Evolutionary conservation across 2,329 filamentous ascomycete genomes (phyloP).

Genomic region (Ramularia endophylla): DNA sequence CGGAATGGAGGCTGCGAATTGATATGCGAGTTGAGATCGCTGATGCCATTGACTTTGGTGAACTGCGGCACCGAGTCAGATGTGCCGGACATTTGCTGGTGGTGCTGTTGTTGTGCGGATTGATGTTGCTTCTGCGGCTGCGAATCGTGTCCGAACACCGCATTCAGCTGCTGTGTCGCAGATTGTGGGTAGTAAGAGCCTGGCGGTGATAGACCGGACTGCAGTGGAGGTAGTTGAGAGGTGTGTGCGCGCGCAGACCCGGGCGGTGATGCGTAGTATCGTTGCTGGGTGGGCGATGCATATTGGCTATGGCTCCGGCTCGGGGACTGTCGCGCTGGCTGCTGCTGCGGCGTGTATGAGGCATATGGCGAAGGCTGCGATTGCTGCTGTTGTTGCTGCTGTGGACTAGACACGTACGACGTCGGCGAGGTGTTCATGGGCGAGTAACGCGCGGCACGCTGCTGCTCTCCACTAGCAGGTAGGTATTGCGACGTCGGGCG

Average conservation of each 20-base stretch:
- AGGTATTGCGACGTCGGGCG: conserved; percentile 69
- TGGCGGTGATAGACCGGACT: conserved; percentile 57
- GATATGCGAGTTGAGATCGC: conserved; percentile 74
- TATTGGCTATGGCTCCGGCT: conserved; percentile 39
- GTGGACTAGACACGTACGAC: conserved; percentile 56
- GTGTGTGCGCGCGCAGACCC: conserved; percentile 42
- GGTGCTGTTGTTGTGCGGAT: conserved; percentile 30
- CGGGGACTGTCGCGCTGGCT: conserved; percentile 67
- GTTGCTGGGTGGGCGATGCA: conserved; percentile 49
- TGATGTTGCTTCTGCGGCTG: conserved; percentile 40
- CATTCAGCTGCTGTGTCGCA: conserved; percentile 64
- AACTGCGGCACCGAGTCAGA: conserved; percentile 71
- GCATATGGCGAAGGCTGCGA: conserved; percentile 20
- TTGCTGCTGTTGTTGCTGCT: conserved; percentile 38
- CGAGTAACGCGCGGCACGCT: conserved; percentile 85
- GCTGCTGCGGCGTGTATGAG: conserved; percentile 38
- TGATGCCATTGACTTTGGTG: conserved; percentile 64
- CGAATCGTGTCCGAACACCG: conserved; percentile 51
- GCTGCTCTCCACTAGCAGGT: conserved; percentile 58
- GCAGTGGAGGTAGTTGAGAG: conserved; percentile 70
- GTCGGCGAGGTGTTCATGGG: conserved; percentile 90
- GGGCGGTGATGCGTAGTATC: conserved; percentile 53
- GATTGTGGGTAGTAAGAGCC: conserved; percentile 59
- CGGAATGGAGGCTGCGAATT: conserved; percentile 86
- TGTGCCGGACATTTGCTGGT: conserved; percentile 33